Base-by-base conservation (phyloP, 352 stramenopile genomes). In the Globisporangium cylindrosporum region DNA sequence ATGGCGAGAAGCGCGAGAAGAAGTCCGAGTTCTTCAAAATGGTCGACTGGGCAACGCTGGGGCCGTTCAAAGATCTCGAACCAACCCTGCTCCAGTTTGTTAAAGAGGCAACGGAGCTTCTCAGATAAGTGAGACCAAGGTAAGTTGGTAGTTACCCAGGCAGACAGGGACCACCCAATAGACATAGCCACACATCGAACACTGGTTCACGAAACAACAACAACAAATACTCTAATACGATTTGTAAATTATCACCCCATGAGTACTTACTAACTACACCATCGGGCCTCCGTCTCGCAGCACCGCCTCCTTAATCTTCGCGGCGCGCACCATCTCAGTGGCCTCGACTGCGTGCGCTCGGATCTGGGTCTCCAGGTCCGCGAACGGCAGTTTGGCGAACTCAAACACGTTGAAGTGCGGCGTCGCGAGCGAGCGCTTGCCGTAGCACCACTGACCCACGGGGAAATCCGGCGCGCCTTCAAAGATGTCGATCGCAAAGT, bases 401-500 rank as follows among this genome's bases (percentile, higher is more conserved):
- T 70, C 53, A 22, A 74, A 54, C 8, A 68, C 64, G 27, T 75
- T 72, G 9, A 84, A 84, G 29, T 77, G 74, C 10, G 68, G 73
- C 27, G 80, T 69, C 36, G 77, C 64, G 22, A 78, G 73, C 9
- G 70, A 53, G 1, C 62, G 58, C 59, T 78, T 73, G 27, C 82
- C 82, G 55, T 89, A 91, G 64, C 83, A 91, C 58, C 71, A 82
- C 73, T 90, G 83, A 5, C 74, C 74, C 12, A 72, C 69, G 9
- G 78, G 75, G 29, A 86, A 82, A 12, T 71, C 57, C 1, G 71
- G 64, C 5, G 66, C 67, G 32, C 68, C 78, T 12, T 80, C 53
- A 62, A 80, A 84, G 48, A 88, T 79, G 59, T 88, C 76, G 25
- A 91, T 78, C 56, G 64, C 76, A 67, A 89, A 91, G 62, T 89